Base-by-base conservation (phyloP, 176 grass and related monocot genomes). In the Oryza glaberrima region DNA sequence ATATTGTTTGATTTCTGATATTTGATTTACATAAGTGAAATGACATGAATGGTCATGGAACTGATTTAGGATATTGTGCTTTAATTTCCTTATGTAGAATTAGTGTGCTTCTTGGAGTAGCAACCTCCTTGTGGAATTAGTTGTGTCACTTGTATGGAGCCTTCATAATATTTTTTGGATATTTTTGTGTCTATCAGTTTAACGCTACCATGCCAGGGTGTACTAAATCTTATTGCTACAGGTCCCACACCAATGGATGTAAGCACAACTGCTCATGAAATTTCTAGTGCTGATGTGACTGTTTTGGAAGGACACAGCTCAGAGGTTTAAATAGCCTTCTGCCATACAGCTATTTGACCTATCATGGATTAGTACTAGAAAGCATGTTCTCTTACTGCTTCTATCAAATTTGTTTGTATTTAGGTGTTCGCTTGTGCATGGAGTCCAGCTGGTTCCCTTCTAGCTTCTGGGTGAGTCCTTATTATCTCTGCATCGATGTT, bases 381-480 rank as follows among this genome's bases (percentile, higher is more conserved):
- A 77, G 63, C 82, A 14, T 77, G 11, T 73, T 73, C 65, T 30
- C 26, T 13, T 32, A 48, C 35, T 65, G 5, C 64, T 91, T 85
- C 25, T 69, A 61, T 87, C 77, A 16, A 69, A 77, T 85, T 81
- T 88, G 2, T 88, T 36, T 58, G 9, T 49, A 73, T 92, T 74
- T 88, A 98, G 92, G 96, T 98, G 28, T 98, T 98, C 72, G 93
- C 96, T 79, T 98, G 93, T 88, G 96, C 96, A 44, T 98, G 96
- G 96, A 98, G 96, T 82, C 96, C 96, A 81, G 75, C 93, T n/a
- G 93, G 96, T 82, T 94, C 96, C 70, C 96, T 98, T 88, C 93
- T 98, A 82, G 96, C 96, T 58, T 98, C 96, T 81, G 96, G 96
- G 91, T 98, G 72, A 19, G 91, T 85, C 63, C 19, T 76, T 58